phyloP scores from a whole-genome alignment of 163 green algal species.

The Coccomyxa subellipsoidea region DNA sequence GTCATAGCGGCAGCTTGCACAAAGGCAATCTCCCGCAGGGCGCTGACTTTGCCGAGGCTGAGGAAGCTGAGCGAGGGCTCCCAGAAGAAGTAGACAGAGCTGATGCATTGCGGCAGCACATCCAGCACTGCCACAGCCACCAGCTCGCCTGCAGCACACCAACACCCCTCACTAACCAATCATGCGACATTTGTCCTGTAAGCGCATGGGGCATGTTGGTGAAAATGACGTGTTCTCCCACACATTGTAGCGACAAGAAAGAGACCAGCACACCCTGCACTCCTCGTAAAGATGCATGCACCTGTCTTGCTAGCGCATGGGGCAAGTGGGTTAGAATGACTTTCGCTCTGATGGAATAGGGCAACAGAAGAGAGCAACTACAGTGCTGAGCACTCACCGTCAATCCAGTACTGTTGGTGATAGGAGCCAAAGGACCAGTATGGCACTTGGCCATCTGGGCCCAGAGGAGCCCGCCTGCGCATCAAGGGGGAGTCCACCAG shows the following conservation, averaged over 20 bases:
- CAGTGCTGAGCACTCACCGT: conserved; percentile 44
- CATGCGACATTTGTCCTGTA: no score
- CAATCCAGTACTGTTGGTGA: conserved; percentile 94
- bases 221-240: no score
- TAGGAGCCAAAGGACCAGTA: conserved; percentile 73
- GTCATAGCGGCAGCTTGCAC: conserved; percentile 35
- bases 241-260: no score
- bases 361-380: no score
- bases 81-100: conserved; percentile 94
- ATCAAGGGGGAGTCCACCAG: conserved; percentile 75
- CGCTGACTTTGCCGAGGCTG: conserved; percentile 59
- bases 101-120: conserved; percentile 64
- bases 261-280: no score
- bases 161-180: no score
- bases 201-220: no score
- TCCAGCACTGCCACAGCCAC: conserved; percentile 77
- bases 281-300: no score
- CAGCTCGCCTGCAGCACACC: conserved; percentile 55
- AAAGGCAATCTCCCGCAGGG: conserved; percentile 82
- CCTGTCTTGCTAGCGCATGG: no score
- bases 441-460: not conserved
- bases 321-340: no score
- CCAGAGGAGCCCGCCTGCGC: conserved; percentile 1
- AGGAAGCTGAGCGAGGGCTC: conserved; percentile 69
- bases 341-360: no score